Conservation (phyloP, 345 rosid species). For the Hibiscus mutabilis region DNA sequence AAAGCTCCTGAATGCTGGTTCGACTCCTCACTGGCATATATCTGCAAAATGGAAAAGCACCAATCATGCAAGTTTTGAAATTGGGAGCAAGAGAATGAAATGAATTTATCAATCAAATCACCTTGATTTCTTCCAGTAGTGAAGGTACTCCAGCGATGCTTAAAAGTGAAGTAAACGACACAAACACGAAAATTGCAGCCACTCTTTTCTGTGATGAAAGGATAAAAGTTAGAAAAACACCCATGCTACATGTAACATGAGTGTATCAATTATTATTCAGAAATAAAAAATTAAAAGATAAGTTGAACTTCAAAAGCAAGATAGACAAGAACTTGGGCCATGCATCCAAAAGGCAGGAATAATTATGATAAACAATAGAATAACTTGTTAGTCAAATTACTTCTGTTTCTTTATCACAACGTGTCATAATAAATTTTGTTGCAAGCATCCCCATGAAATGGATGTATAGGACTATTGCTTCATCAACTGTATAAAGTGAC, state of each 20-base stretch:
- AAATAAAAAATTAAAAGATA: not conserved
- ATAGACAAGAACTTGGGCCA: not conserved
- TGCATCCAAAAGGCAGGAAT: not conserved
- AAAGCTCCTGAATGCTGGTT: conserved; percentile 89
- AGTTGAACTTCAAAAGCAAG: not conserved
- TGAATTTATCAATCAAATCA: conserved; percentile 12
- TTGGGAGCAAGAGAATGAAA: not conserved
- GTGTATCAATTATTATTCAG: not conserved
- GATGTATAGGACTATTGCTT: not conserved
- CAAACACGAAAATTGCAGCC: conserved; percentile 71
- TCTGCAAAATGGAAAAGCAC: conserved; percentile 33
- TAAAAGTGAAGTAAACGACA: conserved; percentile 85
- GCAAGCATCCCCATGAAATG: not conserved
- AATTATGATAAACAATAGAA: not conserved
- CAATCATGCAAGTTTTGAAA: not conserved
- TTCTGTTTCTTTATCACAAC: not conserved
- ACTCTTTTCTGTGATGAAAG: conserved; percentile 68
- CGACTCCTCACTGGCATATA: conserved; percentile 74
- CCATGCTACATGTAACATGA: not conserved
- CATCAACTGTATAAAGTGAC: not conserved
- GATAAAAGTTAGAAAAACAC: conserved; percentile 9
- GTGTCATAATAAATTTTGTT: not conserved
- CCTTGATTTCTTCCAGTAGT: conserved; percentile 76
- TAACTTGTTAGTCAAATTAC: not conserved
- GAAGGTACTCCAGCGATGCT: conserved; percentile 80